Evolutionary conservation across 163 green algal genomes (phyloP).

Genomic region (Chlorella variabilis): DNA sequence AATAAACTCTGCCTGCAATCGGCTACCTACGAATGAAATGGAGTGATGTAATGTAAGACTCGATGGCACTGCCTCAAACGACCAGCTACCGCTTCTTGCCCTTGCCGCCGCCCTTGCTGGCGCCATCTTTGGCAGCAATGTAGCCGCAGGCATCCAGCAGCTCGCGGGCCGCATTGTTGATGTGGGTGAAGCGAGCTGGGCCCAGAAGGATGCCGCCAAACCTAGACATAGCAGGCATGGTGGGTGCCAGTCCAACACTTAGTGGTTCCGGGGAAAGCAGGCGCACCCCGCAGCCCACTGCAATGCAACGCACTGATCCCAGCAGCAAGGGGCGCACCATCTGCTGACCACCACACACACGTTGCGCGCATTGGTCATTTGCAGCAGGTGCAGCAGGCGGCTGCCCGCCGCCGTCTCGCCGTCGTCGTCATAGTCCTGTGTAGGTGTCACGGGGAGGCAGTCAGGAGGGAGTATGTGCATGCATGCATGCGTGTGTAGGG

Average conservation of each 20-base stretch:
- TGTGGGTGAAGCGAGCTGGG: slow-evolving; percentile 87
- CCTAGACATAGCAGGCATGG: slow-evolving; percentile 48
- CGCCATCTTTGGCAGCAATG: slow-evolving; percentile 21
- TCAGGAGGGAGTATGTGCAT: too few relatives aligned
- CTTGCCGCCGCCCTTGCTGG: slow-evolving; percentile 10
- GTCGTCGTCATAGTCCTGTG: slow-evolving; percentile 94
- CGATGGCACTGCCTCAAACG: too few relatives aligned
- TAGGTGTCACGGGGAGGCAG: slow-evolving; percentile 43
- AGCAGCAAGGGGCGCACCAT: not conserved
- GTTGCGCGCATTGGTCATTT: slow-evolving; percentile 54
- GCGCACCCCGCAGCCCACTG: too few relatives aligned
- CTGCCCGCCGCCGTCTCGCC: slow-evolving; percentile 90
- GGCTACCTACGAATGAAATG: too few relatives aligned
- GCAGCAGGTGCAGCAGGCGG: slow-evolving; percentile 88
- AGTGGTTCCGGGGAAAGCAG: too few relatives aligned
- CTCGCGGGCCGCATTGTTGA: slow-evolving; percentile 90
- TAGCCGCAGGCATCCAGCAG: slow-evolving; percentile 73
- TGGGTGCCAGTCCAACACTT: too few relatives aligned
- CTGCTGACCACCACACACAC: slow-evolving; percentile 53
- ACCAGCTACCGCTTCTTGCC: slow-evolving; percentile 29
- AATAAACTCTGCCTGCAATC: too few relatives aligned
- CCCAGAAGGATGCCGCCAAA: slow-evolving; percentile 92
- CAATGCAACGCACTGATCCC: not conserved
- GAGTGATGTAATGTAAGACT: too few relatives aligned
- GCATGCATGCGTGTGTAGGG: too few relatives aligned